A percentile compares a stretch with the other conserved stretches of the same genome.
Evolutionary conservation across 345 rosid species (phyloP).

Genomic region (Dipteronia dyeriana): DNA sequence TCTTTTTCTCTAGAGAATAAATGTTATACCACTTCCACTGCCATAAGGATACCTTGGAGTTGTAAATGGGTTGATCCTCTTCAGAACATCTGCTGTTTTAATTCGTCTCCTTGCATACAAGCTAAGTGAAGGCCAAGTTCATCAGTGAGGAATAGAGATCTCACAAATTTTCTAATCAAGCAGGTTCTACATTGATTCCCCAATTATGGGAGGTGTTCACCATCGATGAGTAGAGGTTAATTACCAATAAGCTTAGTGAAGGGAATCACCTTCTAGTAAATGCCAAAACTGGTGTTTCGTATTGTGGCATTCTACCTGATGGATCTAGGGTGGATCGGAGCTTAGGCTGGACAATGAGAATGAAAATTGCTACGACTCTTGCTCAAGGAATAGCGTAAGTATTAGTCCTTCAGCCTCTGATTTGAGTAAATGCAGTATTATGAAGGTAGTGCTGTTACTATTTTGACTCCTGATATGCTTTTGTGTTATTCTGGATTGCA

Average conservation of each 20-base stretch:
- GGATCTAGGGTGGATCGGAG: conserved; percentile 81
- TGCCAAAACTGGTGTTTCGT: conserved; percentile 92
- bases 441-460: background rate
- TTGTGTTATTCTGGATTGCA: background rate
- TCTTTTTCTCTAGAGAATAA: conserved; percentile 47
- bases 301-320: conserved; percentile 78
- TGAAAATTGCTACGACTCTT: conserved; percentile 87
- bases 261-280: conserved; percentile 88
- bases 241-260: conserved; percentile 89
- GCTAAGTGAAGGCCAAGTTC: conserved; percentile 46
- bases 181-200: conserved; percentile 72
- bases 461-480: background rate
- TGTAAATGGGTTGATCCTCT: conserved; percentile 86
- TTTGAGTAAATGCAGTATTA: background rate
- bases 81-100: conserved; percentile 72
- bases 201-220: conserved; percentile 89
- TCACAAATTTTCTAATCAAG: conserved; percentile 63
- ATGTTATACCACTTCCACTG: conserved; percentile 65
- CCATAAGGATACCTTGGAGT: conserved; percentile 80
- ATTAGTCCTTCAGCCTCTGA: background rate
- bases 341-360: conserved; percentile 87
- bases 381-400: conserved; percentile 99
- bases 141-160: conserved; percentile 22
- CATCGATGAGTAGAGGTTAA: conserved; percentile 73
- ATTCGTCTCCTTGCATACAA: conserved; percentile 80